Evolutionary conservation across 495 filamentous ascomycete genomes (phyloP).

Genomic region (Aspergillus ostianus): DNA sequence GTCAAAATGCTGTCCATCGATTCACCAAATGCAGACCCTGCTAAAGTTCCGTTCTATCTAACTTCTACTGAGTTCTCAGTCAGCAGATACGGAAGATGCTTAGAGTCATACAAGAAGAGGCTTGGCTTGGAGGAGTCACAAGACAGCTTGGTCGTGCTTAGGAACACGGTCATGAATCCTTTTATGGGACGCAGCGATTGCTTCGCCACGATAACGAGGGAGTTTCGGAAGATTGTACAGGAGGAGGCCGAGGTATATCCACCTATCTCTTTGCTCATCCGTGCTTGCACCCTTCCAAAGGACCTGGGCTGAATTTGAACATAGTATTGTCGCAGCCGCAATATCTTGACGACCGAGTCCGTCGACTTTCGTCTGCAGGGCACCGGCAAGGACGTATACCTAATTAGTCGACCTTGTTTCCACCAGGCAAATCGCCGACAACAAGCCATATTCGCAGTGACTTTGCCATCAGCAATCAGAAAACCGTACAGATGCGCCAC

Average conservation of each 20-base stretch:
- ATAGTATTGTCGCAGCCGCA: neutral
- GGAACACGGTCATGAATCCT: slow-evolving; percentile 43
- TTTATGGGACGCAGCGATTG: slow-evolving; percentile 36
- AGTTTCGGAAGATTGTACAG: slow-evolving; percentile 35
- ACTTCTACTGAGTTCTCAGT: slow-evolving; percentile 40
- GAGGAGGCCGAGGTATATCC: slow-evolving; percentile 32
- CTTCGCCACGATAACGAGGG: slow-evolving; percentile 30
- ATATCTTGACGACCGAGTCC: neutral
- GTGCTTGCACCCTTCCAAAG: no score
- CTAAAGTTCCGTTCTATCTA: slow-evolving; percentile 36
- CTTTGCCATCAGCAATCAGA: neutral
- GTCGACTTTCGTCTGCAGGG: neutral
- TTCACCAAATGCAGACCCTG: slow-evolving; percentile 34
- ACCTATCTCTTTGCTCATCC: neutral
- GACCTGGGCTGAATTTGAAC: no score
- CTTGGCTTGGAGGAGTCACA: slow-evolving; percentile 28
- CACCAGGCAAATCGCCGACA: neutral
- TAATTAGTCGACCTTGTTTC: neutral
- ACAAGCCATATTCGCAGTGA: neutral
- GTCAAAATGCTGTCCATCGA: slow-evolving; percentile 36
- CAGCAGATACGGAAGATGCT: slow-evolving; percentile 41
- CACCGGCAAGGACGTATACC: neutral
- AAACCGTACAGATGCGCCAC: neutral
- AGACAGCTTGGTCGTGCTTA: slow-evolving; percentile 36
- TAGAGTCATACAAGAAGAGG: slow-evolving; percentile 35